A percentile compares a stretch with the other conserved stretches of the same genome.
These are phyloP conservation scores for Synchytrium microbalum DNA, from an alignment of 371 early-diverging fungal genomes.

Conservation along the genomic window DNA sequence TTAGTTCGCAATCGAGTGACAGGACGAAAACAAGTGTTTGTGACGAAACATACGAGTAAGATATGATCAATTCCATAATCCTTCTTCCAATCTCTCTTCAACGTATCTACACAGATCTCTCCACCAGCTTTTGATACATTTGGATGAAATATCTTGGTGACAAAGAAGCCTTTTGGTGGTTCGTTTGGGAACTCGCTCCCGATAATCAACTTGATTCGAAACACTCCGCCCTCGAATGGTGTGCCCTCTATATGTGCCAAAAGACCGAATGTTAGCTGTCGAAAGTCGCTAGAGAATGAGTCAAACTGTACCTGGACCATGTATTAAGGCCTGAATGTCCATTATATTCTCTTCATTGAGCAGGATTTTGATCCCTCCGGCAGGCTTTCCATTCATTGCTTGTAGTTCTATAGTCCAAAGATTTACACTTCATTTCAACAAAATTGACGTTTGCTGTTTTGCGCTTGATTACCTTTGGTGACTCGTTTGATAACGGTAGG, in stretches of 20 bases:
- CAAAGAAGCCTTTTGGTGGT: constrained; percentile 74
- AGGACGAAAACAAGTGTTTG: constrained; percentile 7
- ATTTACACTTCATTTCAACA: no score
- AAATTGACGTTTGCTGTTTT: background rate
- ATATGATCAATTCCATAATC: constrained; percentile 72
- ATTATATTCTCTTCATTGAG: constrained; percentile 59
- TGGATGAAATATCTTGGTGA: constrained; percentile 89
- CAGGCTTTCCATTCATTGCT: constrained; percentile 45
- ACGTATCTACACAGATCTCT: constrained; percentile 86
- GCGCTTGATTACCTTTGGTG: background rate
- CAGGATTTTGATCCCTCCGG: constrained; percentile 70
- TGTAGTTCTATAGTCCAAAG: constrained; percentile 53
- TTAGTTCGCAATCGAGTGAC: background rate
- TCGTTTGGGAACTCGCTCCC: constrained; percentile 57
- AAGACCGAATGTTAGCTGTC: background rate
- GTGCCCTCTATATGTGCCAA: constrained; percentile 38
- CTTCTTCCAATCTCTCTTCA: constrained; percentile 87
- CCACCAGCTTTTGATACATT: constrained; percentile 71
- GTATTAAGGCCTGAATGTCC: constrained; percentile 74
- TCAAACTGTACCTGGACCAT: constrained; percentile 63
- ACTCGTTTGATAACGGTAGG: background rate
- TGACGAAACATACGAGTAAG: constrained; percentile 50
- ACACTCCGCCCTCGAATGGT: constrained; percentile 71
- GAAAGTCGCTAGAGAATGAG: background rate
- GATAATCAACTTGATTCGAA: constrained; percentile 54